phyloP scores from a whole-genome alignment of 2,329 filamentous ascomycete genomes.

The Ascochyta clinopodiicola region DNA sequence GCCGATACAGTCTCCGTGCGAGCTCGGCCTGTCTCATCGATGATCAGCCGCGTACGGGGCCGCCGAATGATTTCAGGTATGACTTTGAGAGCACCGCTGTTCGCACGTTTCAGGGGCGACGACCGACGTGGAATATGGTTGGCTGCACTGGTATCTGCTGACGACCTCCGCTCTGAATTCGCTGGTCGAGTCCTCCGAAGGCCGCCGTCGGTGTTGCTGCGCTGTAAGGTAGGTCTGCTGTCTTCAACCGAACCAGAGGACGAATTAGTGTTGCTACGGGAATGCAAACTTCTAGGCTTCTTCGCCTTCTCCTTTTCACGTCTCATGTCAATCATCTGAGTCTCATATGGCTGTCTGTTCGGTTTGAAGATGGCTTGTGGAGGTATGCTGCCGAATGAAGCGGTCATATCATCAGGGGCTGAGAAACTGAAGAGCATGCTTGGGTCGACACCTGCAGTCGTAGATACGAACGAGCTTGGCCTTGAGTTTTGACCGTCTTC shows the following conservation, averaged over 20 bases:
- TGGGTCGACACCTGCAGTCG: slow-evolving; percentile 55
- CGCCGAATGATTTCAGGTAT: slow-evolving; percentile 55
- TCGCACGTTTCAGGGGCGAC: slow-evolving; percentile 56
- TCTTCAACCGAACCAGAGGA: slow-evolving; percentile 46
- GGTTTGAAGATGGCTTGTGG: slow-evolving; percentile 26
- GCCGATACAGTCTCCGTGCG: slow-evolving; percentile 53
- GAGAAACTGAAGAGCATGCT: slow-evolving; percentile 55
- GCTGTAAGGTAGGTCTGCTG: slow-evolving; percentile 45
- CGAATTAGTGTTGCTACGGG: slow-evolving; percentile 50
- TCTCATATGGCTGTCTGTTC: slow-evolving; percentile 49
- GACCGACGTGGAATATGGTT: slow-evolving; percentile 51
- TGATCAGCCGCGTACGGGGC: slow-evolving; percentile 53
- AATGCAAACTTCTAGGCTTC: slow-evolving; percentile 44
- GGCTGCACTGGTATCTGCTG: slow-evolving; percentile 25
- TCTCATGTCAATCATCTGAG: slow-evolving; percentile 43
- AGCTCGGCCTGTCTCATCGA: slow-evolving; percentile 57
- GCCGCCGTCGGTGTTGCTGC: slow-evolving; percentile 57
- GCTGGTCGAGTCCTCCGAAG: slow-evolving; percentile 38
- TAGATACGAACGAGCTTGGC: slow-evolving; percentile 43
- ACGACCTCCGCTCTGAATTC: slow-evolving; percentile 40
- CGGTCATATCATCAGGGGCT: slow-evolving; percentile 31
- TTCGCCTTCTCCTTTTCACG: slow-evolving; percentile 44
- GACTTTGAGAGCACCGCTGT: slow-evolving; percentile 50
- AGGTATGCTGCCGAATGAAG: slow-evolving; percentile 38
- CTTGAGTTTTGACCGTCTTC: slow-evolving; percentile 29